Percentiles rank a stretch among this genome's conserved stretches.
Conservation (phyloP, 768 basidiomycete genomes). For the Sistotremastrum niveocremeum region DNA sequence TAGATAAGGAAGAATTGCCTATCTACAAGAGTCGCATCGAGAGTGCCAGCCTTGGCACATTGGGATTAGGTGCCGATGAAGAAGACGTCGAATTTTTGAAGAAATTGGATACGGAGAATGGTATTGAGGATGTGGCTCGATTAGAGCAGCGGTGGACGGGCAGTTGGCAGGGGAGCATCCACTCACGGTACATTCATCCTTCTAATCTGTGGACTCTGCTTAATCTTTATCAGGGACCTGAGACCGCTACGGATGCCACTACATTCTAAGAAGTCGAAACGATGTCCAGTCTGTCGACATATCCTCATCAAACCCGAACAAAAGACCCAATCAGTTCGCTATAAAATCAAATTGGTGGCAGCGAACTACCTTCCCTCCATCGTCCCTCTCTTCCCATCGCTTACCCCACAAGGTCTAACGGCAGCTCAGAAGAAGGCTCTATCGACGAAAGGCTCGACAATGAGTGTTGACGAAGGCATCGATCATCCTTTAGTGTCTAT, state of each 20-base stretch:
- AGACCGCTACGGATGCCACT: slow-evolving; percentile 84
- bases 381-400: slow-evolving; percentile 49
- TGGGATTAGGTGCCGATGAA: slow-evolving; percentile 49
- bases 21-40: slow-evolving; percentile 67
- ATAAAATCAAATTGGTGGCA: slow-evolving; percentile 96
- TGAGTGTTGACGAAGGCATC: slow-evolving; percentile 20
- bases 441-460: slow-evolving; percentile 26
- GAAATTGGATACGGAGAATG: slow-evolving; percentile 32
- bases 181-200: slow-evolving; percentile 37
- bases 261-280: slow-evolving; percentile 88
- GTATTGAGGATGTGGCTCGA: slow-evolving; percentile 44
- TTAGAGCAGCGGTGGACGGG: slow-evolving; percentile 71
- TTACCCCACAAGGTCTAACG: slow-evolving; percentile 28
- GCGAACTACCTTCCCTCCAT: slow-evolving; percentile 89
- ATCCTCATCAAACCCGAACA: slow-evolving; percentile 98
- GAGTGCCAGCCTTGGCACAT: slow-evolving; percentile 36
- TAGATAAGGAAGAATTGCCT: slow-evolving; percentile 63
- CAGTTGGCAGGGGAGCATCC: slow-evolving; percentile 62
- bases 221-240: slow-evolving; percentile 42
- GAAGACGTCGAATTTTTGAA: slow-evolving; percentile 59
- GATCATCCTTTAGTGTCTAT: slow-evolving; percentile 25
- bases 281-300: slow-evolving; percentile 87
- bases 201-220: slow-evolving; percentile 4
- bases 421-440: slow-evolving; percentile 21
- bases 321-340: slow-evolving; percentile 86